These are phyloP conservation scores for Boletus coccyginus DNA, from an alignment of 768 basidiomycete species.

Conservation along the genomic window DNA sequence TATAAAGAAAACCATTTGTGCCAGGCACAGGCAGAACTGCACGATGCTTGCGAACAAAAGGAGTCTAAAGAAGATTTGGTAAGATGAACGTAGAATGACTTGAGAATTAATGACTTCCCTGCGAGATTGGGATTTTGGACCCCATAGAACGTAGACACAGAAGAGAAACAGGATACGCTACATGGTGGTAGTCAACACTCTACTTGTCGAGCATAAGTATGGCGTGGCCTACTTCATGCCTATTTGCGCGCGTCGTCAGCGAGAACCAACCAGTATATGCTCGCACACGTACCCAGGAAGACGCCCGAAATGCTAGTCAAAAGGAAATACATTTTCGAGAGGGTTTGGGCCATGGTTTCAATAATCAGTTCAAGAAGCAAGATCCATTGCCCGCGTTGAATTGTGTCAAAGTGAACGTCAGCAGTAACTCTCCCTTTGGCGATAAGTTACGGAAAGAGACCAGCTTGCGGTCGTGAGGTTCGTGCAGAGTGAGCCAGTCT, in stretches of 20 bases:
- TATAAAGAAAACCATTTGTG: constrained; percentile 4
- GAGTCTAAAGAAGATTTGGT: not conserved
- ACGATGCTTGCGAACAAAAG: constrained; percentile 11
- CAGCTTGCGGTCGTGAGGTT: no score
- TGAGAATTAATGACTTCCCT: not conserved
- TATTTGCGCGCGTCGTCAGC: not conserved
- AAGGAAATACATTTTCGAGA: constrained; percentile 10
- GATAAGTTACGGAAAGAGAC: not conserved
- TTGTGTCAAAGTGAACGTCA: not conserved
- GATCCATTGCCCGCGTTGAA: not conserved
- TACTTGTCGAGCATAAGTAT: not conserved
- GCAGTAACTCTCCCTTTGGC: not conserved
- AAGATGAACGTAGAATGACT: not conserved
- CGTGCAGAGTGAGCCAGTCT: no score
- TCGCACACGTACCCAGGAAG: constrained; percentile 12
- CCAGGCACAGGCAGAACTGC: constrained; percentile 16
- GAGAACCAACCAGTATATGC: not conserved
- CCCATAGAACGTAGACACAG: constrained; percentile 18
- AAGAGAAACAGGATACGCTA: constrained; percentile 19
- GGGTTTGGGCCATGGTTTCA: not conserved
- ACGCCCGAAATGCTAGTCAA: constrained; percentile 6
- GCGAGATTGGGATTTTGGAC: not conserved
- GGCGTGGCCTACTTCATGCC: constrained; percentile 17
- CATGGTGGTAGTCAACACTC: not conserved
- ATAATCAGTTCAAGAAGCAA: not conserved